Base-by-base conservation (phyloP, 2,329 filamentous ascomycete genomes). In the Xylaria arbuscula region DNA sequence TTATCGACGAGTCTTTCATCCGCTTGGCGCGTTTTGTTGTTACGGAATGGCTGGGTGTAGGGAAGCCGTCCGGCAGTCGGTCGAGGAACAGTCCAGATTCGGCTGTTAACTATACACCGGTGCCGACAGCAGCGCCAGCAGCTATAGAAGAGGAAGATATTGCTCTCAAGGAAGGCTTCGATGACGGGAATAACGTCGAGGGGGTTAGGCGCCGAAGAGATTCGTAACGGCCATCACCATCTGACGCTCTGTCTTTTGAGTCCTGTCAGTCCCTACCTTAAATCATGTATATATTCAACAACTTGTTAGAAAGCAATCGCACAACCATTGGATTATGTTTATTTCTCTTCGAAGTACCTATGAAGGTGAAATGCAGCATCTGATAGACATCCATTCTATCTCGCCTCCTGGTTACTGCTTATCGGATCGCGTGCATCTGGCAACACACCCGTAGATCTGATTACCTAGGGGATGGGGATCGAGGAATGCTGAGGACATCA, bases 1-100 rank as follows among this genome's bases (percentile, higher is more conserved):
- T 69, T 50, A 63, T 69, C 28, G 66, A 69, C 62, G 66, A 69
- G 40, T 69, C 63, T 9, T 69, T 40, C 47, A 45, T 69, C 40
- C 66, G 66, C 57, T 51, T 69, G 62, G 66, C 66, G 34, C 66
- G 66, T 38, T 59, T 40, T 59, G 62, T 66, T 24, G 62, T 69
- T 54, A 57, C 66, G 47, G 63, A 69, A 57, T 69, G 51, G 57
- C 28, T 69, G 19, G 66, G 66, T 28, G 66, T 69, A 62, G 66
- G 66, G 40, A 69, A 59, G 45, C 55, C 56, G 56, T 40, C 51
- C 34, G 48, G 58, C 50, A 58, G 28, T 48, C 66, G 42, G 51
- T 58, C 22, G 61, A 64, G 56, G 61, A 65, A 57, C 11, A 36
- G 65, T 42, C 62, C 61, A 47, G 40, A 38, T 61, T 64, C 62